Evolutionary conservation across 2,329 filamentous ascomycete species (phyloP), one percentile per base, ranked within the genome.

Genomic region (Aureobasidium lini): DNA sequence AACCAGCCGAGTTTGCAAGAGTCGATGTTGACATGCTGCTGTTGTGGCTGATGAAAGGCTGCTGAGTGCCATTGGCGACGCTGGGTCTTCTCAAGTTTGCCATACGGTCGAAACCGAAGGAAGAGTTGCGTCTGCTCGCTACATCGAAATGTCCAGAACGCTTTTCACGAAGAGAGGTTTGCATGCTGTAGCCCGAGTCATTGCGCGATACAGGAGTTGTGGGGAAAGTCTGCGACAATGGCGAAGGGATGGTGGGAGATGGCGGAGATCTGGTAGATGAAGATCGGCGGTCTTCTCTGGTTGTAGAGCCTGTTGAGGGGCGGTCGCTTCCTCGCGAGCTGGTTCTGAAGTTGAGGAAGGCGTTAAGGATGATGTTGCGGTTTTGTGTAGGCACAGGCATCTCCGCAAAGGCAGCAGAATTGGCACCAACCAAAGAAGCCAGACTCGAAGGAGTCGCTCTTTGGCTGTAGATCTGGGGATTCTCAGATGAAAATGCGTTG

Each of bases 91-190:
- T 83, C 18, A 87, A 74, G 0, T 85, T 84, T 39, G 80, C 81
- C 65, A 85, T 81, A 70, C 85, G 86, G 65, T 90, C 89, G 69
- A 92, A 79, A 32, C 87, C 89, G 73, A 96, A 76, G 64, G 92
- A 95, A n/a, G 92, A 95, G 76, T 92, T 96, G 64, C 93, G 84
- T 61, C 92, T 84, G 54, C 18, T 39, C 64, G 79, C 74, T 60
- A 87, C 84, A 67, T 94, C 89, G 66, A 97, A 96, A 71, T 96
- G 90, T 1, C 89, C 92, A 3, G 94, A 97, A 54, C 93, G 84
- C 77, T 97, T 99, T 75, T 97, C 94, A 34, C 91, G 85, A 60
- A 99, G 78, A 4, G 90, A 95, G 16, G 89, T 85, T 63, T 92
- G 87, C 59, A 96, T 78, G 37, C 90, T 89, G 72, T 94, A 95